These are phyloP conservation scores for Russula sp. DNA, from an alignment of 768 basidiomycete genomes.

Conservation along the genomic window DNA sequence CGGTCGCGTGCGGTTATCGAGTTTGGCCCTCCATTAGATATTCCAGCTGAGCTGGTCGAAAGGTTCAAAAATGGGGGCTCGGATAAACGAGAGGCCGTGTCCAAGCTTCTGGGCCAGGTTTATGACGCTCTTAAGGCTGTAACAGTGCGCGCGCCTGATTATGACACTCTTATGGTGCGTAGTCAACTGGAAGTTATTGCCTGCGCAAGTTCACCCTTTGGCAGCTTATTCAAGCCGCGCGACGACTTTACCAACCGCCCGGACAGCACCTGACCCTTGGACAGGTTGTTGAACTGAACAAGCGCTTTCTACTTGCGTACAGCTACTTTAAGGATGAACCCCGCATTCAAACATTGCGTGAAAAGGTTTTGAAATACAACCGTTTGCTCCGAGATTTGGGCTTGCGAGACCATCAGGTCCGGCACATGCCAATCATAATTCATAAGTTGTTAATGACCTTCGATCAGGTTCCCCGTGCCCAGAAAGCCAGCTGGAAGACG, in stretches of 20 bases:
- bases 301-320: conserved; percentile 89
- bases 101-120: conserved; percentile 80
- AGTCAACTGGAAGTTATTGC: neutral
- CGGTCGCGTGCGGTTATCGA: conserved; percentile 96
- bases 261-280: conserved; percentile 89
- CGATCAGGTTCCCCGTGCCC: conserved; percentile 75
- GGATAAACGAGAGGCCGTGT: conserved; percentile 84
- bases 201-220: neutral
- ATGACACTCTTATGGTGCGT: conserved; percentile 92
- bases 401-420: conserved; percentile 86
- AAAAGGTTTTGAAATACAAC: conserved; percentile 84
- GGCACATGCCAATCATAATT: conserved; percentile 14
- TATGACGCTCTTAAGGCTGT: conserved; percentile 94
- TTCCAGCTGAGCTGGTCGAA: conserved; percentile 75
- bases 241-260: conserved; percentile 87
- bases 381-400: conserved; percentile 81
- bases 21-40: conserved; percentile 85
- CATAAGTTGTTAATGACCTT: conserved; percentile 2
- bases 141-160: conserved; percentile 92
- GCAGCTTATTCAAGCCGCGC: conserved; percentile 90
- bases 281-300: conserved; percentile 91
- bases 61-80: conserved; percentile 87
- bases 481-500: conserved; percentile 79
- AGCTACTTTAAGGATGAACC: conserved; percentile 87
- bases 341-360: conserved; percentile 68